A percentile compares a stretch with the other conserved stretches of the same genome.
phyloP scores from a whole-genome alignment of 768 basidiomycete species.

The Hygrocybe coccinea region DNA sequence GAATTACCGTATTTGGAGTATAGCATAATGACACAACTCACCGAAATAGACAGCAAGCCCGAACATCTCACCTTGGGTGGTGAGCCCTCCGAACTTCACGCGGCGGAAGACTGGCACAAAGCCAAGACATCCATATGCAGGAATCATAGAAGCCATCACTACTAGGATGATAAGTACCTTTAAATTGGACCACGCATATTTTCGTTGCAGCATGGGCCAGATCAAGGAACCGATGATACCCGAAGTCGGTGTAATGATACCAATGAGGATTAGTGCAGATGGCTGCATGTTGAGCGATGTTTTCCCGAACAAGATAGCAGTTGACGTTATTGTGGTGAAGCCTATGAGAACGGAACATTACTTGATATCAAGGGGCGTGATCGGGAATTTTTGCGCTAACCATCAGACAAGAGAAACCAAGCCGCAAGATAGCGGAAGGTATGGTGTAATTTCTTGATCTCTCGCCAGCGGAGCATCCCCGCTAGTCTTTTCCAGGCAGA shows the following conservation, averaged over 20 bases:
- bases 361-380: background rate
- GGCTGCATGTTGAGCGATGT: constrained; percentile 79
- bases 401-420: constrained; percentile 93
- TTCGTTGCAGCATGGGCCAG: constrained; percentile 71
- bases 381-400: constrained; percentile 36
- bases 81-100: constrained; percentile 64
- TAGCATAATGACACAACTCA: constrained; percentile 24
- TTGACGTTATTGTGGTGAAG: constrained; percentile 89
- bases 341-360: constrained; percentile 36
- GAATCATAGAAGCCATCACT: constrained; percentile 58
- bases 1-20: background rate
- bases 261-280: constrained; percentile 72
- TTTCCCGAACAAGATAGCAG: constrained; percentile 89
- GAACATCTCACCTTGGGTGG: constrained; percentile 81
- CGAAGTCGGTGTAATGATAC: constrained; percentile 66
- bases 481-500: constrained; percentile 75
- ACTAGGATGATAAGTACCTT: constrained; percentile 64
- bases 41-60: constrained; percentile 79
- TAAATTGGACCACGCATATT: constrained; percentile 60
- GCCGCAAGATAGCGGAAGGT: constrained; percentile 89
- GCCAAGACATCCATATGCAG: constrained; percentile 78
- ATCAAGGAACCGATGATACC: constrained; percentile 84
- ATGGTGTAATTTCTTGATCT: constrained; percentile 70
- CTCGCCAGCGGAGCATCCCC: constrained; percentile 64
- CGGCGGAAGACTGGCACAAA: constrained; percentile 55